These are phyloP conservation scores for Sambucus nigra DNA, from an alignment of 129 eudicot genomes.

Conservation along the genomic window DNA sequence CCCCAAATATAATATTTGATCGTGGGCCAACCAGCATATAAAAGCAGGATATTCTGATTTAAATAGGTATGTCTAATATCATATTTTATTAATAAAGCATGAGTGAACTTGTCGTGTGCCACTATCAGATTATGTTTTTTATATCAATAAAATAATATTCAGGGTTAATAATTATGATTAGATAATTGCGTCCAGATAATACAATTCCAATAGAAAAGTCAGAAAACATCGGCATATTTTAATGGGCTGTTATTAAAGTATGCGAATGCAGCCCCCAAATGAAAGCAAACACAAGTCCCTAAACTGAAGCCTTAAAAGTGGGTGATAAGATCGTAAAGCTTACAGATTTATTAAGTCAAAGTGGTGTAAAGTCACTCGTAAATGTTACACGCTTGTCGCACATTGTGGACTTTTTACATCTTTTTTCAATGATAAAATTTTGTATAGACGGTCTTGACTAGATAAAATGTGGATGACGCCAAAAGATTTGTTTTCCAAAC, in stretches of 20 bases:
- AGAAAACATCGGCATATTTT: slow-evolving; percentile 5
- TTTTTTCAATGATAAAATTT: slow-evolving; percentile 10
- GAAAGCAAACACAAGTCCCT: slow-evolving; percentile 40
- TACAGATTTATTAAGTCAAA: slow-evolving; percentile 2
- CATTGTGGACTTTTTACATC: slow-evolving; percentile 42
- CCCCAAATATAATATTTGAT: neutral
- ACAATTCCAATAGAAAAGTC: slow-evolving; percentile 17
- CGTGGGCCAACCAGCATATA: neutral
- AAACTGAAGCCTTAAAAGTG: slow-evolving; percentile 22
- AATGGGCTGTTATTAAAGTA: slow-evolving; percentile 1
- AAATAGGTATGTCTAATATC: neutral
- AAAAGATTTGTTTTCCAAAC: slow-evolving; percentile 16
- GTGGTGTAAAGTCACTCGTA: slow-evolving; percentile 35
- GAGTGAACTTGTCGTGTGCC: slow-evolving; percentile 78
- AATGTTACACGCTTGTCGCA: slow-evolving; percentile 66
- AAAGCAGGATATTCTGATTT: neutral
- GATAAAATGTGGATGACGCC: slow-evolving; percentile 5
- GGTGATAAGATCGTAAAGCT: slow-evolving; percentile 18
- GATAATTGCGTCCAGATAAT: slow-evolving; percentile 23
- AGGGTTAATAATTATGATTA: slow-evolving; percentile 3
- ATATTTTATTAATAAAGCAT: slow-evolving; percentile 14
- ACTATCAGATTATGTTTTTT: slow-evolving; percentile 25
- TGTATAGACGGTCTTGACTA: slow-evolving; percentile 4
- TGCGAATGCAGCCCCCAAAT: slow-evolving; percentile 22
- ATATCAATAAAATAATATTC: neutral